Base-by-base conservation (phyloP, 495 filamentous ascomycete genomes). In the Penicillium subrubescens region DNA sequence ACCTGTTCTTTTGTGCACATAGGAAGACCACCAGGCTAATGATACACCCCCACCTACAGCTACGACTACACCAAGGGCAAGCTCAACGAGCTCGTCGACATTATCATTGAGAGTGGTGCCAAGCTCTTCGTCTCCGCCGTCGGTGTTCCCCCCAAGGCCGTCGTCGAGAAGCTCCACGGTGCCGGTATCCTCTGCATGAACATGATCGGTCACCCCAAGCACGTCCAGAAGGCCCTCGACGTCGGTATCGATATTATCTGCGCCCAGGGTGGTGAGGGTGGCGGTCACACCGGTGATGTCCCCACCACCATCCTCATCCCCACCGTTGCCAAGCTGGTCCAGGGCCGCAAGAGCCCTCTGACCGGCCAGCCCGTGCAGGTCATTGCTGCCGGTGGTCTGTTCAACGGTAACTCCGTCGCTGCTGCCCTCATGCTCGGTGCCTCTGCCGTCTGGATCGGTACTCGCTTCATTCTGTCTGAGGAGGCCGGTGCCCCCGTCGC, bases 51-150 rank as follows among this genome's bases (percentile, higher is more conserved):
- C 72, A 97, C 94, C 87, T 97, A 97, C 72, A 97, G 95, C 87
- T 97, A 99, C 80, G 95, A 99, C 81, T 99, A 99, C 84, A 99
- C 95, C 73, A 97, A 99, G 83, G 95, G 95, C 74, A 98, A 98
- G 83, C 90, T 99, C 57, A 83, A 92, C 77, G 89, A 96, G 73
- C 86, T 99, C 48, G 81, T 97, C 76, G 89, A 92, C 75, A 93
- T 96, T 69, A 90, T 97, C 79, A 96, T 99, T 79, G 88, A 93
- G 72, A 90, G 88, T 59, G 91, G 92, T 59, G 91, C 93, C 61
- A 92, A 89, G 80, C 87, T 98, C 60, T 99, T 99, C 80, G 96
- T 99, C 72, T 96, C 91, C 67, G 95, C 95, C 73, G 92, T 99
- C 75, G 95, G 95, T 77, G 90, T 99, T 7, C 93, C 95, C 29